Evolutionary conservation across 2,329 filamentous ascomycete genomes (phyloP).

Genomic region (Rhinocladiella similis): DNA sequence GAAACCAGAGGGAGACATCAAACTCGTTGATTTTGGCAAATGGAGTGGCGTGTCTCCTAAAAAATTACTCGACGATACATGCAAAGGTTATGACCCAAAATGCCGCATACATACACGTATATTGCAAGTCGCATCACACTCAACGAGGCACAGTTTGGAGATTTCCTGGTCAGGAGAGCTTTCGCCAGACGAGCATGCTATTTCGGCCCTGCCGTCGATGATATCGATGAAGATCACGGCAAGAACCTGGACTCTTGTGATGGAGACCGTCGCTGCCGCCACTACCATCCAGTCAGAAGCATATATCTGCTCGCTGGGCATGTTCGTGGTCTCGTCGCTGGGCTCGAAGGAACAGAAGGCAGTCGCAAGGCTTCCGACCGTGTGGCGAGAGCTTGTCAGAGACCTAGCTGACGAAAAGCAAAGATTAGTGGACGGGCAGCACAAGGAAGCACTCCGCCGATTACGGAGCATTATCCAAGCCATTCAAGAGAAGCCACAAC

Average conservation of each 20-base stretch:
- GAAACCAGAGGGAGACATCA: slow-evolving; percentile 52
- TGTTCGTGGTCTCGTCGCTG: slow-evolving; percentile 79
- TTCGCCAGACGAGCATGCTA: slow-evolving; percentile 56
- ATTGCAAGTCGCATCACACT: slow-evolving; percentile 72
- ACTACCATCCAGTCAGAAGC: slow-evolving; percentile 81
- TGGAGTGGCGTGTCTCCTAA: slow-evolving; percentile 74
- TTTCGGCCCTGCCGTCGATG: slow-evolving; percentile 40
- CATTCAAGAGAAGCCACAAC: slow-evolving; percentile 52
- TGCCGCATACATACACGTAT: slow-evolving; percentile 67
- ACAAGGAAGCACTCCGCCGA: slow-evolving; percentile 67
- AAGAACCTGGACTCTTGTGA: slow-evolving; percentile 63
- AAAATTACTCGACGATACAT: slow-evolving; percentile 81
- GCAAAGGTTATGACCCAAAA: slow-evolving; percentile 70
- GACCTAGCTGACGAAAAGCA: slow-evolving; percentile 74
- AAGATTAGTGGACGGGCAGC: slow-evolving; percentile 65
- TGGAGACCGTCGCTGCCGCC: slow-evolving; percentile 72
- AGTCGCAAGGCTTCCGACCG: slow-evolving; percentile 71
- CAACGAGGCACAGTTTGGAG: slow-evolving; percentile 71
- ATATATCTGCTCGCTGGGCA: slow-evolving; percentile 75
- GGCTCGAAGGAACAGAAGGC: slow-evolving; percentile 84
- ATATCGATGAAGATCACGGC: slow-evolving; percentile 48
- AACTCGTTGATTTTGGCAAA: slow-evolving; percentile 80
- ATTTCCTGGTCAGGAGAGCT: slow-evolving; percentile 72
- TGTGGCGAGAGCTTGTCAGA: slow-evolving; percentile 83
- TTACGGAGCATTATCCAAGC: slow-evolving; percentile 51